Evolutionary conservation across 2,329 filamentous ascomycete species (phyloP).

Genomic region (Beauveria sp.): DNA sequence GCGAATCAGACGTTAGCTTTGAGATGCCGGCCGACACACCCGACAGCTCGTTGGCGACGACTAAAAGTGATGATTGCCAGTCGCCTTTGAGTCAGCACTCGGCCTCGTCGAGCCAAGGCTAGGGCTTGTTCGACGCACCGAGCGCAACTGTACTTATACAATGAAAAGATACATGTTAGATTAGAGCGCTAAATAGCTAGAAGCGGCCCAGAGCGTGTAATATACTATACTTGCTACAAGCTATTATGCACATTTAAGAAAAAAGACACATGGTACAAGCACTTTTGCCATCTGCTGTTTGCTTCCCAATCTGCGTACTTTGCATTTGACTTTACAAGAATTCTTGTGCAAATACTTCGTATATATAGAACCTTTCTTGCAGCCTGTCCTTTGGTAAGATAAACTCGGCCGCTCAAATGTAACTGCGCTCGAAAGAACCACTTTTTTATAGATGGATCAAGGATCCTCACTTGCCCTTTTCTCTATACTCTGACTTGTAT

Average conservation of each 20-base stretch:
- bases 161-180: slow-evolving; percentile 9
- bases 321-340: too few relatives aligned
- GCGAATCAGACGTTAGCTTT: slow-evolving; percentile 10
- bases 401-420: too few relatives aligned
- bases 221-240: slow-evolving; percentile 2
- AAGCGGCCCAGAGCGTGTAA: slow-evolving; percentile 9
- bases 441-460: too few relatives aligned
- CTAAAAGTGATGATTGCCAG: slow-evolving; percentile 7
- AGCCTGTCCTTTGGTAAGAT: too few relatives aligned
- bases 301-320: too few relatives aligned
- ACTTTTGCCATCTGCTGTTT: too few relatives aligned
- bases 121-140: not conserved
- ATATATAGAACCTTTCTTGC: too few relatives aligned
- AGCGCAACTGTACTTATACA: slow-evolving; percentile 4
- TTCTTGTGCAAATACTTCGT: too few relatives aligned
- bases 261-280: too few relatives aligned
- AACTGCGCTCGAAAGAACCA: too few relatives aligned
- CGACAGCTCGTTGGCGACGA: slow-evolving; percentile 10
- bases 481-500: too few relatives aligned
- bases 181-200: slow-evolving; percentile 11
- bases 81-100: slow-evolving; percentile 7
- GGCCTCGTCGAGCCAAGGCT: not conserved
- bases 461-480: too few relatives aligned
- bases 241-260: not conserved
- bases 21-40: slow-evolving; percentile 3